A percentile compares a stretch with the other conserved stretches of the same genome.
phyloP scores from a whole-genome alignment of 2,329 filamentous ascomycete species.

The Clonostachys sp. region DNA sequence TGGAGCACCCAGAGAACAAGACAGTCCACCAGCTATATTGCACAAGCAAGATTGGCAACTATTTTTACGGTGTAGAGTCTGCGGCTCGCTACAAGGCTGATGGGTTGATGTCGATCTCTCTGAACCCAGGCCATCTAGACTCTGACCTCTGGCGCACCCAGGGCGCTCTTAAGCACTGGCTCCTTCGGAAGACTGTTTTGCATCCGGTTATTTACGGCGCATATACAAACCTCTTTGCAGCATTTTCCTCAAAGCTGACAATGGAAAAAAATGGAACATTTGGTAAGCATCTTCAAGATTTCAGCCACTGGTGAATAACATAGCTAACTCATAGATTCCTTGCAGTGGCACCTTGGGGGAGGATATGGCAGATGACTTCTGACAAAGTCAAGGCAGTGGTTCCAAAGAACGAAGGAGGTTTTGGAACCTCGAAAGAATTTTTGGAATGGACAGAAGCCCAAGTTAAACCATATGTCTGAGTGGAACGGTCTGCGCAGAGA shows the following conservation, averaged over 20 bases:
- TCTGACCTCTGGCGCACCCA: slow-evolving; percentile 20
- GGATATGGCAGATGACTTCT: slow-evolving; percentile 22
- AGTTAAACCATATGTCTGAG: slow-evolving; percentile 14
- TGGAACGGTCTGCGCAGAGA: too few relatives aligned
- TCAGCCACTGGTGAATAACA: background rate
- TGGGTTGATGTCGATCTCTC: slow-evolving; percentile 12
- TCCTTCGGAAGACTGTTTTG: slow-evolving; percentile 8
- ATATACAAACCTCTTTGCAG: slow-evolving; percentile 43
- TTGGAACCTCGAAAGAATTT: slow-evolving; percentile 26
- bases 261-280: slow-evolving; percentile 25
- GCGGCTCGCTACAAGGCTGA: slow-evolving; percentile 20
- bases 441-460: slow-evolving; percentile 37
- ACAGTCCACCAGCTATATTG: slow-evolving; percentile 10
- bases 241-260: slow-evolving; percentile 33
- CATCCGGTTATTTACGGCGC: slow-evolving; percentile 30
- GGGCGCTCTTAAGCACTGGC: slow-evolving; percentile 2
- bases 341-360: slow-evolving; percentile 24
- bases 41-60: slow-evolving; percentile 16
- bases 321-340: slow-evolving; percentile 1
- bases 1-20: slow-evolving; percentile 10
- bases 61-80: slow-evolving; percentile 13
- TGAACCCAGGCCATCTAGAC: slow-evolving; percentile 26
- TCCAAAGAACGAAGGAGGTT: slow-evolving; percentile 27
- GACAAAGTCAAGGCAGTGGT: slow-evolving; percentile 21
- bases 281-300: slow-evolving; percentile 8